Evolutionary conservation across 208 protist species (phyloP), one percentile per base, ranked within the genome.

Genomic region (Wallacemonas sp.): DNA sequence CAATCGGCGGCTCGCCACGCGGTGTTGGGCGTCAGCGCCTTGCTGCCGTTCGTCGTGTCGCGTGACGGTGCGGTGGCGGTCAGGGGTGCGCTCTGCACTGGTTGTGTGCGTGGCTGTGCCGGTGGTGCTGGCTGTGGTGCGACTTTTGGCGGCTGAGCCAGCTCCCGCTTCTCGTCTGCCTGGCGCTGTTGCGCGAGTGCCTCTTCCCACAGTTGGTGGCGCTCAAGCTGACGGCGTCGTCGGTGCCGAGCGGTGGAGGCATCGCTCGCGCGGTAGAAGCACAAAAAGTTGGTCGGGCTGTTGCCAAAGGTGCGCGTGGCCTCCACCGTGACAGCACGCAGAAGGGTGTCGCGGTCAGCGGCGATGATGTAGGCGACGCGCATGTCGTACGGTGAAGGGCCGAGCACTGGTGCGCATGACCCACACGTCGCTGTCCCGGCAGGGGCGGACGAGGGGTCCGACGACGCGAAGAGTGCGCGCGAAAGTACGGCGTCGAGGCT

Each of bases 361-460:
- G 81, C 85, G 57, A 88, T 63, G 11, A 86, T 59, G 62, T 77
- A 91, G 20, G 72, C 74, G 14, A 84, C 33, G 31, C 85, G 82
- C 50, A 86, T 26, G 42, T 81, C 76, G 12, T 25, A 55, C 7
- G 48, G 48, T 1, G 48, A 39, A 4, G 18, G 5, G 20, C 10
- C 50, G 50, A 11, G 31, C 5, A n/a, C 50, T 4, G 28, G n/a
- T 23, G 50, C 14, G 23, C n/a, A n/a, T n/a, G n/a, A n/a, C n/a
- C n/a, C n/a, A n/a, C n/a, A n/a, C n/a, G n/a, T n/a, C n/a, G n/a
- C n/a, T n/a, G n/a, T n/a, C n/a, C n/a, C n/a, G n/a, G n/a, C n/a
- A n/a, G n/a, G n/a, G n/a, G n/a, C n/a, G n/a, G n/a, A n/a, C n/a
- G n/a, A n/a, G n/a, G n/a, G n/a, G n/a, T n/a, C 36, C 14, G 36